Conservation (phyloP, 805 yeast species). For the Candida dendrica region DNA sequence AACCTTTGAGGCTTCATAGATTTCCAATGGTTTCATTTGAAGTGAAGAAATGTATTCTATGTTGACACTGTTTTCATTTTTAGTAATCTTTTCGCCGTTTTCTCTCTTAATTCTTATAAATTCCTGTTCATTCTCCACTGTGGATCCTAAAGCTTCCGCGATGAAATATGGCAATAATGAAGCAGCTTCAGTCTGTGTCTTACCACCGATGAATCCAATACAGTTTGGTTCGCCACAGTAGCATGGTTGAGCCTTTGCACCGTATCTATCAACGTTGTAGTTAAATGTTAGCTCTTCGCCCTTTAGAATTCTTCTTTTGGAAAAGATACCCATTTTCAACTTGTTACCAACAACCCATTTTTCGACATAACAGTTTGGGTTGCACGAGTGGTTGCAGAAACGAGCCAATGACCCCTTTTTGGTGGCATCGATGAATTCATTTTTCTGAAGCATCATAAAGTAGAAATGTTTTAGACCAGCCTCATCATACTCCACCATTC, state of each 20-base stretch:
- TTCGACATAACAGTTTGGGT: constrained; percentile 90
- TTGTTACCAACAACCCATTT: constrained; percentile 95
- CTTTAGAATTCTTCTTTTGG: constrained; percentile 57
- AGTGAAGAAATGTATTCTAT: constrained; percentile 58
- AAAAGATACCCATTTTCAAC: constrained; percentile 90
- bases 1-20: constrained; percentile 64
- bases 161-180: constrained; percentile 73
- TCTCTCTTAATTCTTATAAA: constrained; percentile 60
- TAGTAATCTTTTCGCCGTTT: constrained; percentile 34
- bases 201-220: constrained; percentile 91
- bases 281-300: constrained; percentile 85
- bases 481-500: constrained; percentile 70
- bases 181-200: constrained; percentile 91
- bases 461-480: constrained; percentile 74
- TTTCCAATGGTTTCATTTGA: constrained; percentile 40
- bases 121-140: constrained; percentile 56
- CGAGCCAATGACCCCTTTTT: constrained; percentile 82
- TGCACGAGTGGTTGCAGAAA: constrained; percentile 91
- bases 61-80: constrained; percentile 53
- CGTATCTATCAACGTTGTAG: constrained; percentile 93
- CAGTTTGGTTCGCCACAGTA: constrained; percentile 92
- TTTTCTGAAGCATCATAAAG: constrained; percentile 92
- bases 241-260: constrained; percentile 90
- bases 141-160: constrained; percentile 81
- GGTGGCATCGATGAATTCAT: constrained; percentile 94